Evolutionary conservation across 192 early-diverging fungal genomes (phyloP).

Genomic region (Coemansia sp.): DNA sequence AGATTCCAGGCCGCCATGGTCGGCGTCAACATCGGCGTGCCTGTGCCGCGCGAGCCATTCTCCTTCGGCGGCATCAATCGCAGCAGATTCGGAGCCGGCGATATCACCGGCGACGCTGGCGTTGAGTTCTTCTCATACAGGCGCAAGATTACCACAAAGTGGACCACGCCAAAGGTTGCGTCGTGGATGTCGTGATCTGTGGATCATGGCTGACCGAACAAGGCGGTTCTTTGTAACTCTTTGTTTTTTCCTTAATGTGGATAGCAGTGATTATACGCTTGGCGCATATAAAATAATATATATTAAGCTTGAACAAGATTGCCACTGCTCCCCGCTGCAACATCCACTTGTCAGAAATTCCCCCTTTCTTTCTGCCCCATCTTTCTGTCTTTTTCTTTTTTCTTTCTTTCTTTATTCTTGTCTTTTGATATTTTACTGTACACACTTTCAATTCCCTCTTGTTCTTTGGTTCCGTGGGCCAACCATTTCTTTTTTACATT

Average conservation of each 20-base stretch:
- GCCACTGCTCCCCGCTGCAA: too few relatives aligned
- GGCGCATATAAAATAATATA: too few relatives aligned
- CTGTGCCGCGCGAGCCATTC: constrained; percentile 75
- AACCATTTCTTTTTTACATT: background rate
- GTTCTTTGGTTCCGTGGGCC: background rate
- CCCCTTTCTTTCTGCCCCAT: background rate
- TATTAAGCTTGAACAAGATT: too few relatives aligned
- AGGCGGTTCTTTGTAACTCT: too few relatives aligned
- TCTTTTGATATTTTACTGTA: too few relatives aligned
- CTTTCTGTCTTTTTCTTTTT: constrained; percentile 4
- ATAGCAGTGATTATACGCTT: too few relatives aligned
- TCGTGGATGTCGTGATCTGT: constrained; percentile 56
- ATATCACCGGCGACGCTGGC: constrained; percentile 74
- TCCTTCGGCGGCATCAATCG: constrained; percentile 78
- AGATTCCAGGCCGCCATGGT: constrained; percentile 78
- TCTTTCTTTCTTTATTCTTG: background rate
- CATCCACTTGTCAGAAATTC: too few relatives aligned
- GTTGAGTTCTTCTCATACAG: constrained; percentile 75
- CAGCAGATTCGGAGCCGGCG: constrained; percentile 67
- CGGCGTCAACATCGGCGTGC: constrained; percentile 76
- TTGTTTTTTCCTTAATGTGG: too few relatives aligned
- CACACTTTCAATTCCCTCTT: background rate
- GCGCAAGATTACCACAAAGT: constrained; percentile 79
- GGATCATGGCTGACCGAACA: too few relatives aligned
- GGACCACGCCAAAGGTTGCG: constrained; percentile 61